A percentile compares a stretch with the other conserved stretches of the same genome.
phyloP scores from a whole-genome alignment of 2,329 filamentous ascomycete genomes.

The Zalaria obscura region DNA sequence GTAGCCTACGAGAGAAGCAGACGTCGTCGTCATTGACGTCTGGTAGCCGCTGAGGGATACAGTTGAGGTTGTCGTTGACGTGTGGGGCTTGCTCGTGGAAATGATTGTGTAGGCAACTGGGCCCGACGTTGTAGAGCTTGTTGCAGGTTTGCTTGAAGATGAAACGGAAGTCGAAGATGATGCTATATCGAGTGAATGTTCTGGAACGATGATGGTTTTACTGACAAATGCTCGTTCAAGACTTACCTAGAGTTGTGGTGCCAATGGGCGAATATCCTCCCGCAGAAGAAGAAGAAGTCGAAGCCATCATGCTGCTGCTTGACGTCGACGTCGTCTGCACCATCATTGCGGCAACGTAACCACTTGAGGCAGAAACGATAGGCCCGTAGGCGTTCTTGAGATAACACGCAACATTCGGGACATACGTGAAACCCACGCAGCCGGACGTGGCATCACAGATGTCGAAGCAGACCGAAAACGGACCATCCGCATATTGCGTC shows the following conservation, averaged over 20 bases:
- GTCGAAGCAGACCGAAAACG: slow-evolving; percentile 9
- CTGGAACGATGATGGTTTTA: too few species aligned
- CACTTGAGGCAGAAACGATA: neutral
- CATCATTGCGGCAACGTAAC: slow-evolving; percentile 6
- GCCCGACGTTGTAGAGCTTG: too few species aligned
- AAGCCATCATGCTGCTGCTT: neutral
- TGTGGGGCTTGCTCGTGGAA: neutral
- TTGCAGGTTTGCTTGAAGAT: neutral
- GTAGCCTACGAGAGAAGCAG: too few species aligned
- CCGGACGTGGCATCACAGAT: slow-evolving; percentile 7
- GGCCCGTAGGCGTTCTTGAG: slow-evolving; percentile 4
- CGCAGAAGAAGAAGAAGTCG: slow-evolving; percentile 1
- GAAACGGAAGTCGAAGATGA: neutral
- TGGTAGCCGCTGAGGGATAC: too few species aligned
- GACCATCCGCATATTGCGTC: slow-evolving; percentile 1
- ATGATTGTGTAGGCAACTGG: neutral
- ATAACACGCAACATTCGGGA: slow-evolving; percentile 5
- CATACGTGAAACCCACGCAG: slow-evolving; percentile 7
- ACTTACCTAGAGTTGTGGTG: neutral
- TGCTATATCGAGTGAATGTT: too few species aligned
- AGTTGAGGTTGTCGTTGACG: too few species aligned
- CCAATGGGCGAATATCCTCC: neutral
- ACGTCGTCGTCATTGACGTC: too few species aligned
- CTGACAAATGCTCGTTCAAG: too few species aligned
- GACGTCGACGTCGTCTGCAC: neutral